phyloP scores from a whole-genome alignment of 768 basidiomycete species.

The Trametes coccinea region DNA sequence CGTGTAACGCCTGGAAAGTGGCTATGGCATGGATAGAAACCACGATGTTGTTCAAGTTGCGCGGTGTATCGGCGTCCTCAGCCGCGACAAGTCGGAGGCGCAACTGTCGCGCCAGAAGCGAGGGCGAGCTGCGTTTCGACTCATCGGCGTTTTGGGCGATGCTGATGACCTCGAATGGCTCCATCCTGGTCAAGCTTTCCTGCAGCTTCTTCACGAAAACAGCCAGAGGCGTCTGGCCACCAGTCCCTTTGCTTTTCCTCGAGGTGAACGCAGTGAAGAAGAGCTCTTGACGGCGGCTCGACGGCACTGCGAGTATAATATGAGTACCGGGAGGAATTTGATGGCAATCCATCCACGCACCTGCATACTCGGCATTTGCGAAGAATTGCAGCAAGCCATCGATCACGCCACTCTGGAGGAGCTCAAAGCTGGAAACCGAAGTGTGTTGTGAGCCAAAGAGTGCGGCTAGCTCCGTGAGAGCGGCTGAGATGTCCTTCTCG shows the following conservation, averaged over 20 bases:
- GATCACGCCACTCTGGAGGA: slow-evolving; percentile 91
- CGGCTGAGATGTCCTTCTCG: slow-evolving; percentile 63
- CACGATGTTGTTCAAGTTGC: slow-evolving; percentile 84
- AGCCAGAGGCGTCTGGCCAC: slow-evolving; percentile 60
- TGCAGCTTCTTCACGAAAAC: slow-evolving; percentile 94
- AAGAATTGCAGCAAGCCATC: slow-evolving; percentile 84
- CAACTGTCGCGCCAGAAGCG: slow-evolving; percentile 88
- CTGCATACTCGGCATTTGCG: slow-evolving; percentile 52
- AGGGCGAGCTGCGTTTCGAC: slow-evolving; percentile 87
- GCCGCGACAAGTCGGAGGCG: slow-evolving; percentile 87
- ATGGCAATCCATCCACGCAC: slow-evolving; percentile 41
- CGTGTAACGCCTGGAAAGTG: slow-evolving; percentile 95
- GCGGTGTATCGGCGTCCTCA: slow-evolving; percentile 87
- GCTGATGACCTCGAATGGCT: slow-evolving; percentile 92
- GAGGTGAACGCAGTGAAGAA: slow-evolving; percentile 76
- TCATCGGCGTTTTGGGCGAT: slow-evolving; percentile 84
- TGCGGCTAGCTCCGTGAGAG: slow-evolving; percentile 73
- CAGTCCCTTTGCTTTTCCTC: slow-evolving; percentile 46
- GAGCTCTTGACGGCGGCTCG: slow-evolving; percentile 70
- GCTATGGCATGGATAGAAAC: slow-evolving; percentile 99
- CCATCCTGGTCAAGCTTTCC: slow-evolving; percentile 93
- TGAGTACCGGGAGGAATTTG: neutral
- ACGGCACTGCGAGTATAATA: slow-evolving; percentile 47
- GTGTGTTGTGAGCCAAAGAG: slow-evolving; percentile 75
- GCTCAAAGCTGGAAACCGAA: slow-evolving; percentile 93